These are phyloP conservation scores for Dissoconium aciculare DNA, from an alignment of 2,329 filamentous ascomycete genomes.

Conservation along the genomic window DNA sequence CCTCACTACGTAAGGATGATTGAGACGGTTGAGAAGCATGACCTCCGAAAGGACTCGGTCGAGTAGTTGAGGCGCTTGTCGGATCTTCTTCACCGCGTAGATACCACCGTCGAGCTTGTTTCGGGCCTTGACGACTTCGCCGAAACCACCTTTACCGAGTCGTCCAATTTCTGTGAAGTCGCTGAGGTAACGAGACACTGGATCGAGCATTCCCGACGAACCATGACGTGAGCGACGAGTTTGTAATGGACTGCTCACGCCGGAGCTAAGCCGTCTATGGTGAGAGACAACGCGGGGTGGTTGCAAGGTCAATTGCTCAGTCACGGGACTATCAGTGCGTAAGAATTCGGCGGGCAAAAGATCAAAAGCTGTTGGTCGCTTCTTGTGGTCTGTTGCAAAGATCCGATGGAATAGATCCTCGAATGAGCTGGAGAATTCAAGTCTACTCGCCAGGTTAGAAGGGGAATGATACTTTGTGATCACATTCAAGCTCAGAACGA, in stretches of 20 bases:
- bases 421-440: constrained; percentile 58
- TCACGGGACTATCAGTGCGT: constrained; percentile 34
- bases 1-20: constrained; percentile 73
- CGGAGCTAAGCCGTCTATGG: constrained; percentile 11
- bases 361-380: constrained; percentile 69
- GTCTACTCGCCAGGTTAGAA: constrained; percentile 52
- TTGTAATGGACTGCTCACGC: constrained; percentile 13
- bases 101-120: constrained; percentile 88
- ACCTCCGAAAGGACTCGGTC: constrained; percentile 77
- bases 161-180: constrained; percentile 85
- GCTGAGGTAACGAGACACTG: constrained; percentile 58
- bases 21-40: constrained; percentile 76
- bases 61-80: constrained; percentile 54
- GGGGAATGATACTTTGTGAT: constrained; percentile 67
- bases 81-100: constrained; percentile 95
- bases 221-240: constrained; percentile 20
- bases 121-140: constrained; percentile 86
- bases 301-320: constrained; percentile 11
- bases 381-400: constrained; percentile 73
- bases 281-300: neutral
- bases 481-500: constrained; percentile 75
- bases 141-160: constrained; percentile 86
- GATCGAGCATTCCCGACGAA: constrained; percentile 18
- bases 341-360: constrained; percentile 44
- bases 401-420: constrained; percentile 69